Evolutionary conservation across 208 protist genomes (phyloP), one percentile per base, ranked within the genome.

Genomic region (Naegleria lovaniensis): DNA sequence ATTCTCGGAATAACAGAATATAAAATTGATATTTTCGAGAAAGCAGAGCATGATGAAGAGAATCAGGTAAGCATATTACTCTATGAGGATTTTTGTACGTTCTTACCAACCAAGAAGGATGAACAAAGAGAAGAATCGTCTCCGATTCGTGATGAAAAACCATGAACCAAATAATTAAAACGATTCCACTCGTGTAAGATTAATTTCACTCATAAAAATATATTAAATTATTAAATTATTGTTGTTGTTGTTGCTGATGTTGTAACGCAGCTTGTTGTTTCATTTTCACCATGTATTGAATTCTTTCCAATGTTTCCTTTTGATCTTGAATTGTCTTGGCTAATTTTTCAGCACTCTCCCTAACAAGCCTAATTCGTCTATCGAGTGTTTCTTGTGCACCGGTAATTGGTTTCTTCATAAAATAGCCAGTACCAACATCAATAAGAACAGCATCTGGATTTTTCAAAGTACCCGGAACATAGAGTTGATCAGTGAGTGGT

Each of bases 391-490:
- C 36, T 43, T 43, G 13, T 16, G 79, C 79, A 40, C 2, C 36
- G 22, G 0, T 9, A 43, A 43, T 85, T 43, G 38, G 38, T 55
- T 67, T 89, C 59, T 38, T 36, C 25, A 89, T 25, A 40, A 67
- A 89, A 89, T 89, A 89, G 29, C 85, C 85, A 40, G 85, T 89
- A 19, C 85, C 85, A 75, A 89, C 19, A 67, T 89, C 85, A 29
- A 89, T n/a, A 9, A 89, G 39, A 41, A 89, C 85, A 41, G 11
- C 59, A 25, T 38, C 29, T 59, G 33, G 2, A 40, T 89, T 40
- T 33, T 38, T 40, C 38, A 89, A 55, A 40, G 39, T 40, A 41
- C 43, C 85, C 39, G 41, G 48, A 41, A 58, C 41, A 40, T 67
- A 89, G 13, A 89, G 29, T 41, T 29, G 40, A 40, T 33, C 11